Conservation (phyloP, 129 eudicot genomes). For the Escallonia rubra region DNA sequence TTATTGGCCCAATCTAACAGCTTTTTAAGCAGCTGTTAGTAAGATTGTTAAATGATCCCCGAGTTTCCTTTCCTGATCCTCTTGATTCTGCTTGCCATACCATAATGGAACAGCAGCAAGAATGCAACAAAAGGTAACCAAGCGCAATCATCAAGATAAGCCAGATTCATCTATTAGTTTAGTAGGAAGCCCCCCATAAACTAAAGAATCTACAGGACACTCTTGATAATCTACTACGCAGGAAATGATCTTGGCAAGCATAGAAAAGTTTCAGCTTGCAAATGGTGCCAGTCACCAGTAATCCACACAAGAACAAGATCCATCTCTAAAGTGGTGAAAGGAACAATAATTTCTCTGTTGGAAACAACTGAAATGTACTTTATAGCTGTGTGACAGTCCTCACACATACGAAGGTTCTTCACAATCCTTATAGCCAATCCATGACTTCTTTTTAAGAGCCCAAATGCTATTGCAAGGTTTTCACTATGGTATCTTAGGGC, state of each 20-base stretch:
- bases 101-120: too few species aligned
- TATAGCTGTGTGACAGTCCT: slow-evolving; percentile 57
- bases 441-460: slow-evolving; percentile 37
- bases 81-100: too few species aligned
- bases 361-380: slow-evolving; percentile 46
- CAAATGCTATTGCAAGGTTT: slow-evolving; percentile 59
- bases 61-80: too few species aligned
- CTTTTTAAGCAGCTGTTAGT: too few species aligned
- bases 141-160: too few species aligned
- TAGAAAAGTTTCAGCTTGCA: not conserved
- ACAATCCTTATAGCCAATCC: slow-evolving; percentile 42
- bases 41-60: too few species aligned
- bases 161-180: too few species aligned
- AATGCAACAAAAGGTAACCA: too few species aligned
- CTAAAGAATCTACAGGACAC: too few species aligned
- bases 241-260: slow-evolving; percentile 7
- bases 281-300: slow-evolving; percentile 38
- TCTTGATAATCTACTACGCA: not conserved
- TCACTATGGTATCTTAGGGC: slow-evolving; percentile 66
- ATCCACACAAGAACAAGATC: slow-evolving; percentile 54
- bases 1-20: too few species aligned
- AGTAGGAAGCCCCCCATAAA: too few species aligned
- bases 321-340: slow-evolving; percentile 62
- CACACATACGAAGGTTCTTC: slow-evolving; percentile 67
- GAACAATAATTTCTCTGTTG: slow-evolving; percentile 44